These are phyloP conservation scores for Aspergillus leporis DNA, from an alignment of 495 filamentous ascomycete genomes.

Conservation along the genomic window DNA sequence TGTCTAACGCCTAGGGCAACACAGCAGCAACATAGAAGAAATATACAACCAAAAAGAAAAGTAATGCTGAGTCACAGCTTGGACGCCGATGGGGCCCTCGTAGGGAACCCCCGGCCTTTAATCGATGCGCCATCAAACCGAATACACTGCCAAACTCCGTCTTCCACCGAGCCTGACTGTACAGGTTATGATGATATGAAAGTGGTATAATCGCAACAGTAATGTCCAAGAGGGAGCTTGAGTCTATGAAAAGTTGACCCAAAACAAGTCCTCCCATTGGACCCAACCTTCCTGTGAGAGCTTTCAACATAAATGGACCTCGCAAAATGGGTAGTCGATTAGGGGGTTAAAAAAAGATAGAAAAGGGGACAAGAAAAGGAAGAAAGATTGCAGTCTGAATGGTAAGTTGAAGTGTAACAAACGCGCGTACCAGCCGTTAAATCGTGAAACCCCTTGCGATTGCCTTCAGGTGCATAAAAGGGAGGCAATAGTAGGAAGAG, in stretches of 20 bases:
- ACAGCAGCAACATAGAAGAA: slow-evolving; percentile 19
- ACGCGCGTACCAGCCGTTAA: slow-evolving; percentile 24
- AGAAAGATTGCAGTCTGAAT: slow-evolving; percentile 20
- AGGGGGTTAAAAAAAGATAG: slow-evolving; percentile 14
- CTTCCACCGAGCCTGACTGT: slow-evolving; percentile 17
- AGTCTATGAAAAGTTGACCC: slow-evolving; percentile 20
- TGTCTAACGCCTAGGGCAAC: slow-evolving; percentile 29
- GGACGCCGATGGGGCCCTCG: slow-evolving; percentile 32
- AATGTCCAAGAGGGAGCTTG: slow-evolving; percentile 4
- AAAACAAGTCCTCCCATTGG: slow-evolving; percentile 10
- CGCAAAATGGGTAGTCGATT: slow-evolving; percentile 1
- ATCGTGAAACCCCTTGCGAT: slow-evolving; percentile 16
- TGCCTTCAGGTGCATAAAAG: slow-evolving; percentile 1
- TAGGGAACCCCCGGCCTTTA: slow-evolving; percentile 11
- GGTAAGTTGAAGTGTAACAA: slow-evolving; percentile 16
- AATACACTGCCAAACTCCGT: slow-evolving; percentile 22
- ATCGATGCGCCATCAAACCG: slow-evolving; percentile 18
- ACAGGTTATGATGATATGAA: slow-evolving; percentile 15
- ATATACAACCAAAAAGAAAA: slow-evolving; percentile 28
- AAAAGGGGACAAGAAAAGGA: slow-evolving; percentile 6
- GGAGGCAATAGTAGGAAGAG: slow-evolving; percentile 5
- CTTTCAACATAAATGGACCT: background rate
- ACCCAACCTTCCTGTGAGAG: slow-evolving; percentile 12
- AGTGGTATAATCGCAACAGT: slow-evolving; percentile 2
- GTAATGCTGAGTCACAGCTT: slow-evolving; percentile 48